Base-by-base conservation (phyloP, 768 basidiomycete species). In the Postia placenta region DNA sequence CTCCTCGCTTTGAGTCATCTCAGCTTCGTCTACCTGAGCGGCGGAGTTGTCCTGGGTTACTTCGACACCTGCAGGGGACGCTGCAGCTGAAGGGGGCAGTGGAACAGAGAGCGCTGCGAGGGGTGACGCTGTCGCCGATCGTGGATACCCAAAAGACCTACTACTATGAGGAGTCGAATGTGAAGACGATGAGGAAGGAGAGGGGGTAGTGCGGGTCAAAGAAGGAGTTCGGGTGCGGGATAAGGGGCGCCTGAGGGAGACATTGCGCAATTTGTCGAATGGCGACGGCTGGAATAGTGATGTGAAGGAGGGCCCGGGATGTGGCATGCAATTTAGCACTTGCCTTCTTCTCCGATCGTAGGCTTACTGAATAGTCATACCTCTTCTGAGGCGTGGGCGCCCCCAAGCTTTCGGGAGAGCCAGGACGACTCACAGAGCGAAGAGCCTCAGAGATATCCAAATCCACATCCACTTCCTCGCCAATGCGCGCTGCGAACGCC, bases 21-120 rank as follows among this genome's bases (percentile, higher is more conserved):
- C 38, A 9, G 7, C 15, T 39, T 9, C 38, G 20, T 39, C 9
- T 9, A 14, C 9, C 7, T 39, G 7, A 22, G 38, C 51, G 42
- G 35, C 45, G 49, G 2, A 28, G 49, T 44, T 50, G 50, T 51
- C 50, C 49, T 14, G 27, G 44, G 26, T 30, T 42, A 19, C 42
- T 23, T 2, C 42, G 48, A 11, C 41, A 42, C 25, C 4, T 12
- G 53, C 56, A 30, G 61, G 63, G 2, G 63, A 60, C 6, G 63
- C 59, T 25, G 63, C 62, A 0, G 54, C 52, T 2, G 63, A 61
- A 14, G 61, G 56, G 2, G 59, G 61, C 26, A 83, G 69, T 12
- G 80, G 77, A 26, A 79, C 60, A 11, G 67, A 64, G 12, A 70
- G 56, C 9, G 74, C 73, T n/a, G 74, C 67, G 17, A 67, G 59